Conservation (phyloP, 768 basidiomycete genomes). For the Amanita rimosa region DNA sequence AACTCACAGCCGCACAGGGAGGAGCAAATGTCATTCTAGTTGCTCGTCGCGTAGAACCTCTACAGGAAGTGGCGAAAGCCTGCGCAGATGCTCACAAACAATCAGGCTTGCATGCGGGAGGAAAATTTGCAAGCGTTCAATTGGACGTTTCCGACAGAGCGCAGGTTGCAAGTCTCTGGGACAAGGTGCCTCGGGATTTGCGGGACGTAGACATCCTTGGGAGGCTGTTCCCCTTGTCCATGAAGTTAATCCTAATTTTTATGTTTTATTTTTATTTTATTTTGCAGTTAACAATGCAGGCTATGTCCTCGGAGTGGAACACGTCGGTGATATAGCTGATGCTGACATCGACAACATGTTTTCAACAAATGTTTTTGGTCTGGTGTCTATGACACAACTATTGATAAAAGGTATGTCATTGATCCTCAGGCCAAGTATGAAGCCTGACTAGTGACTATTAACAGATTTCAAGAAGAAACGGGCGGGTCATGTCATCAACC, state of each 20-base stretch:
- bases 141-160: constrained; percentile 73
- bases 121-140: constrained; percentile 59
- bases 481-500: constrained; percentile 84
- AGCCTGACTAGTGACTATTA: not conserved
- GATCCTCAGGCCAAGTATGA: not conserved
- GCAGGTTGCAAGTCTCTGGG: constrained; percentile 59
- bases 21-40: constrained; percentile 83
- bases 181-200: constrained; percentile 60
- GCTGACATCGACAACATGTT: constrained; percentile 80
- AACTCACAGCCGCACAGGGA: constrained; percentile 32
- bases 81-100: constrained; percentile 63
- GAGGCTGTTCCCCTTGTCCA: constrained; percentile 19
- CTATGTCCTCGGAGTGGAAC: constrained; percentile 80
- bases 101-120: constrained; percentile 64
- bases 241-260: constrained; percentile 1
- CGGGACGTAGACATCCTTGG: constrained; percentile 77
- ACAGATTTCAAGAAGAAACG: constrained; percentile 71
- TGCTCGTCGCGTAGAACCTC: constrained; percentile 65
- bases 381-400: constrained; percentile 76
- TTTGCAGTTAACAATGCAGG: constrained; percentile 60
- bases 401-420: constrained; percentile 38
- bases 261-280: no score
- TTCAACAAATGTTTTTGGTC: constrained; percentile 69
- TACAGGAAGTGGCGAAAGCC: constrained; percentile 58
- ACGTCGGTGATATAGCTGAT: constrained; percentile 71